These are phyloP conservation scores for Herpotrichia juniperi DNA, from an alignment of 2,329 filamentous ascomycete species.

Conservation along the genomic window DNA sequence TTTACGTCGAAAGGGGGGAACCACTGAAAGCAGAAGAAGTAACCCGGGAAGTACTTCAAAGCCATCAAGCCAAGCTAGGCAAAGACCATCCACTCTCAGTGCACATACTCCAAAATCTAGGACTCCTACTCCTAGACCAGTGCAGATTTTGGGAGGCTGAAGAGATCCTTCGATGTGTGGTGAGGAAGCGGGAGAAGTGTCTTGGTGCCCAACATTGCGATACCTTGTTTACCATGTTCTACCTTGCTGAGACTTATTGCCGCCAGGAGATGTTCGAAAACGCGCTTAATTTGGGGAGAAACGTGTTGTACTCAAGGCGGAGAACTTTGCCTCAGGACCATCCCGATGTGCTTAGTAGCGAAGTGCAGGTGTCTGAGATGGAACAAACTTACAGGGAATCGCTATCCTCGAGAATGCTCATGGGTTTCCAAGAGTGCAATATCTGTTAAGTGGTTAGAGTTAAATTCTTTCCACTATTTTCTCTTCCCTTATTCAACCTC, in stretches of 20 bases:
- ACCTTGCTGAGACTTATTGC: background rate
- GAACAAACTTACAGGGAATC: background rate
- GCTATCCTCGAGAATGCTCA: background rate
- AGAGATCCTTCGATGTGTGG: background rate
- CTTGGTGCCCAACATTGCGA: constrained; percentile 5
- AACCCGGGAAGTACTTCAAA: constrained; percentile 4
- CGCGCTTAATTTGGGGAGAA: background rate
- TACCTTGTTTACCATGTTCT: constrained; percentile 6
- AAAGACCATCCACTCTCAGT: constrained; percentile 8
- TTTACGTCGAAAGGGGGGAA: constrained; percentile 2
- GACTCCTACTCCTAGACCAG: background rate
- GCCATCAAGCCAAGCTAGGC: constrained; percentile 2
- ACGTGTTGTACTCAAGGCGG: background rate
- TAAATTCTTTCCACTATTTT: too few relatives aligned
- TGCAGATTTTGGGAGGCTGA: constrained; percentile 2
- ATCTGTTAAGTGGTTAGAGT: too few relatives aligned
- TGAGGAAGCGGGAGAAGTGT: constrained; percentile 1
- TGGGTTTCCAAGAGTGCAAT: too few relatives aligned
- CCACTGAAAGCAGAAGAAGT: constrained; percentile 1
- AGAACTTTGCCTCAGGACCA: background rate
- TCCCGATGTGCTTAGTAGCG: background rate
- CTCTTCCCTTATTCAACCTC: too few relatives aligned
- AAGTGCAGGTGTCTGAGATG: background rate
- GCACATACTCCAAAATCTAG: constrained; percentile 9
- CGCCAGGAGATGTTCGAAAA: background rate